These are phyloP conservation scores for Fusarium continuum DNA, from an alignment of 2,329 filamentous ascomycete species.

Conservation along the genomic window DNA sequence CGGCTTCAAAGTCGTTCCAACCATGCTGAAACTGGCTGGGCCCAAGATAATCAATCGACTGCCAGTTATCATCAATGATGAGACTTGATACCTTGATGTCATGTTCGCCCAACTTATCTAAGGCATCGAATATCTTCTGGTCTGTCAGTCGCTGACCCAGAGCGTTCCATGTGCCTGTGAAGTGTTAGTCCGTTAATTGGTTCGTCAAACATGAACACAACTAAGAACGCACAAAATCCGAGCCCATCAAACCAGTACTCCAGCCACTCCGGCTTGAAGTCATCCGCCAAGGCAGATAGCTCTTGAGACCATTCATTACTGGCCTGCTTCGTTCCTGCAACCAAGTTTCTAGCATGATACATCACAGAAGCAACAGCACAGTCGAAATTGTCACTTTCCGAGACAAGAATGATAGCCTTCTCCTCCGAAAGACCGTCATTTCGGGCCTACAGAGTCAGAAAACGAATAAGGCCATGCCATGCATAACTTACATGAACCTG, in stretches of 20 bases:
- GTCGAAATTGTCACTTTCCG: slow-evolving; percentile 77
- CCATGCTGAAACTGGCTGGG: slow-evolving; percentile 65
- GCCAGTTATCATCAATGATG: slow-evolving; percentile 98
- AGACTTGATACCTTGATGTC: slow-evolving; percentile 83
- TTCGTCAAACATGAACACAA: background rate
- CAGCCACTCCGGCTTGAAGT: slow-evolving; percentile 72
- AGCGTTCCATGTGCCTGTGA: slow-evolving; percentile 85
- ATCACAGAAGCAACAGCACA: slow-evolving; percentile 81
- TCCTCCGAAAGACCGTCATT: slow-evolving; percentile 72
- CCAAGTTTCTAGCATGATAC: slow-evolving; percentile 79
- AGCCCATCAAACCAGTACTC: slow-evolving; percentile 93
- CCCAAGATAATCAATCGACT: slow-evolving; percentile 69
- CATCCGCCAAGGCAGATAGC: slow-evolving; percentile 55
- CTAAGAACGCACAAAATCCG: slow-evolving; percentile 75
- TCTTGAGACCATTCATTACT: slow-evolving; percentile 57
- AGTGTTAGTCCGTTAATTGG: slow-evolving; percentile 22
- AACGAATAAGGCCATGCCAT: background rate
- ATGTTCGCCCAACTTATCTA: slow-evolving; percentile 74
- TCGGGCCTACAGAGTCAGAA: slow-evolving; percentile 55
- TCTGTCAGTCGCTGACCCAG: slow-evolving; percentile 85
- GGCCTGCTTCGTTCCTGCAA: slow-evolving; percentile 52
- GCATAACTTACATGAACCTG: slow-evolving; percentile 65
- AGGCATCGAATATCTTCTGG: slow-evolving; percentile 77
- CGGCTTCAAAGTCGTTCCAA: slow-evolving; percentile 89
- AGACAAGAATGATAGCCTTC: slow-evolving; percentile 71